Conservation (phyloP, 2,329 filamentous ascomycete species). For the Lizonia empirigonia region DNA sequence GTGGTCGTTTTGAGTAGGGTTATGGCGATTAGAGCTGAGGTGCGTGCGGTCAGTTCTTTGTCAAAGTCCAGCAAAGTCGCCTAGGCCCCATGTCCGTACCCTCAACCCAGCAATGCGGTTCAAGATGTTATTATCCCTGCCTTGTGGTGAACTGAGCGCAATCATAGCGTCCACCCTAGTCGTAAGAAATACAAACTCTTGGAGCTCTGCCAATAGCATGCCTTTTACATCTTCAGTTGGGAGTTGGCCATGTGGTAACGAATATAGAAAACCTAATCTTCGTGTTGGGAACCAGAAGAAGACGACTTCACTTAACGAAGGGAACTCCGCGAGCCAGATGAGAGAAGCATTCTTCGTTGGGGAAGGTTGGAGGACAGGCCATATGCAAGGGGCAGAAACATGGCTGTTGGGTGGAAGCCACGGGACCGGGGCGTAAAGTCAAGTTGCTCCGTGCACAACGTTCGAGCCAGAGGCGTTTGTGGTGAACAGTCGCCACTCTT, state of each 20-base stretch:
- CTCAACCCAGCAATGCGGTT: not conserved
- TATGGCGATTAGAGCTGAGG: not conserved
- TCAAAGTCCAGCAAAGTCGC: not conserved
- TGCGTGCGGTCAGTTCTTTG: not conserved
- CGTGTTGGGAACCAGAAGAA: not conserved
- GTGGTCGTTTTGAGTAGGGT: no score
- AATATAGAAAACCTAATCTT: no score
- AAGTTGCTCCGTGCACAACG: no score
- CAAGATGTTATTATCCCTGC: not conserved
- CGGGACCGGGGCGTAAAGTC: no score
- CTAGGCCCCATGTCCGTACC: not conserved
- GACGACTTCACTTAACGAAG: no score
- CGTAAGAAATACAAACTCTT: no score
- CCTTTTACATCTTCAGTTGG: no score
- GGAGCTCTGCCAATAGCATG: no score
- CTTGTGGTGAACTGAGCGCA: not conserved
- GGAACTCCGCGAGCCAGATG: no score
- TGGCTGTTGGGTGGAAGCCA: not conserved
- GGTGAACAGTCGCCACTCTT: no score
- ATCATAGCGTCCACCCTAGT: conserved; percentile 6
- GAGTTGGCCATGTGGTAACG: no score
- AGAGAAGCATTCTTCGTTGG: not conserved
- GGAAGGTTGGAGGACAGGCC: not conserved
- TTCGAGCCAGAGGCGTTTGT: no score
- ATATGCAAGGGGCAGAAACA: not conserved